Conservation (phyloP, 768 basidiomycete species). For the Leccinum arenicola region DNA sequence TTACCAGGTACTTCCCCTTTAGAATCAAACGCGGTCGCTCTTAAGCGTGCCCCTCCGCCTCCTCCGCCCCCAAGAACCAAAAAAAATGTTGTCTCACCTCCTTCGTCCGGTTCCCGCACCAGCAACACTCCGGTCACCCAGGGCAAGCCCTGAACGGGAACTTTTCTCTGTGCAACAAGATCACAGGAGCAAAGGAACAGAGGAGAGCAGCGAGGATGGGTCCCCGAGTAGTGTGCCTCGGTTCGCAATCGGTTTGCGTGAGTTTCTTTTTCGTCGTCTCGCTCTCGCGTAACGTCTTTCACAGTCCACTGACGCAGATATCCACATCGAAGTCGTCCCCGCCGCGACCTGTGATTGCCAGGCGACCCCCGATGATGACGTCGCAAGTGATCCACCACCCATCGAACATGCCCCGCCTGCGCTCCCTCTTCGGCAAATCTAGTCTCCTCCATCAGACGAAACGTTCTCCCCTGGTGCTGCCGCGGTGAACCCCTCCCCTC, state of each 20-base stretch:
- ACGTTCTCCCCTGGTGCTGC: neutral
- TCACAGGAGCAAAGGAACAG: neutral
- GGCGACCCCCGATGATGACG: slow-evolving; percentile 16
- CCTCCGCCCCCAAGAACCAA: slow-evolving; percentile 42
- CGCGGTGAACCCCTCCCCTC: slow-evolving; percentile 6
- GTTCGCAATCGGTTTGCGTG: slow-evolving; percentile 48
- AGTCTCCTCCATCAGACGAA: slow-evolving; percentile 7
- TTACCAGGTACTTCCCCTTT: slow-evolving; percentile 29
- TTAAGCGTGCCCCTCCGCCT: slow-evolving; percentile 58
- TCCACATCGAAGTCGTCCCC: slow-evolving; percentile 11
- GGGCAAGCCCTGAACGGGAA: slow-evolving; percentile 20
- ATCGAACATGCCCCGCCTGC: slow-evolving; percentile 12
- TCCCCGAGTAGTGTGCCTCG: slow-evolving; percentile 32
- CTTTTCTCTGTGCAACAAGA: neutral
- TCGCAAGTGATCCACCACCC: slow-evolving; percentile 21
- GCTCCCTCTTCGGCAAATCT: slow-evolving; percentile 20
- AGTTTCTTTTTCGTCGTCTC: slow-evolving; percentile 26
- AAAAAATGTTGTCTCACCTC: slow-evolving; percentile 40
- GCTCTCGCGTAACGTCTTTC: neutral
- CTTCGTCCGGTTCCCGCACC: slow-evolving; percentile 50
- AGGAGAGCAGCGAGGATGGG: slow-evolving; percentile 18
- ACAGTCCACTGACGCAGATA: slow-evolving; percentile 10
- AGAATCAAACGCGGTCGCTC: slow-evolving; percentile 41
- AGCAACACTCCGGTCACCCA: slow-evolving; percentile 19
- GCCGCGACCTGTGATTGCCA: slow-evolving; percentile 18